Base-by-base conservation (phyloP, 495 filamentous ascomycete species). In the Xylaria nigripes region DNA sequence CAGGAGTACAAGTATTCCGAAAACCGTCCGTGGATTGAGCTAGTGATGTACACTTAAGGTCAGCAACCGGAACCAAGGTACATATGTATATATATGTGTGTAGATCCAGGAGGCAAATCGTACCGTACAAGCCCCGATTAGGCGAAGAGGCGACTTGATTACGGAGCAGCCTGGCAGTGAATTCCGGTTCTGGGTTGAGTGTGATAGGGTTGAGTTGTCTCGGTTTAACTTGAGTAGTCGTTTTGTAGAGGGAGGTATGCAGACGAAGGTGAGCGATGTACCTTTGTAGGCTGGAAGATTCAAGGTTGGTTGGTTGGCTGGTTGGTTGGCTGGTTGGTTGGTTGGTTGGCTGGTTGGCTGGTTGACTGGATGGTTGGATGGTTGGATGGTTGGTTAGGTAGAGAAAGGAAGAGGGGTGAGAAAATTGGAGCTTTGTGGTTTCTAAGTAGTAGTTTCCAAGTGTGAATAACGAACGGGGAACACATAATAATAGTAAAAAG, bases 371-470 rank as follows among this genome's bases (percentile, higher is more conserved):
- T n/a, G n/a, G n/a, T n/a, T n/a, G n/a, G n/a, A n/a, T n/a, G n/a
- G n/a, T n/a, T n/a, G n/a, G n/a, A n/a, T n/a, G n/a, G n/a, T n/a
- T n/a, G n/a, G n/a, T n/a, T n/a, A n/a, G 4, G 27, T 4, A 34
- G 6, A 13, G 32, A 40, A 44, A 23, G 22, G 32, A 47, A 34
- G 51, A 54, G 51, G 51, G 51, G 51, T 48, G 51, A 48, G 51
- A 54, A 54, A 54, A 54, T 23, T 54, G 51, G 51, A 48, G 51
- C 51, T 48, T 40, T 42, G 32, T 54, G 43, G 29, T 54, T 40
- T 29, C 43, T 44, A 46, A 9, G 4, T 3, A 3, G 25, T 29
- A 36, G 43, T 47, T 21, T 36, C 42, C 6, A 46, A 22, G 12
- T 47, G n/a, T 40, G 16, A n/a, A 40, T 18, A 36, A 36, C 10